Evolutionary conservation across 495 filamentous ascomycete species (phyloP).

Genomic region (Penicillium ochrochloron): DNA sequence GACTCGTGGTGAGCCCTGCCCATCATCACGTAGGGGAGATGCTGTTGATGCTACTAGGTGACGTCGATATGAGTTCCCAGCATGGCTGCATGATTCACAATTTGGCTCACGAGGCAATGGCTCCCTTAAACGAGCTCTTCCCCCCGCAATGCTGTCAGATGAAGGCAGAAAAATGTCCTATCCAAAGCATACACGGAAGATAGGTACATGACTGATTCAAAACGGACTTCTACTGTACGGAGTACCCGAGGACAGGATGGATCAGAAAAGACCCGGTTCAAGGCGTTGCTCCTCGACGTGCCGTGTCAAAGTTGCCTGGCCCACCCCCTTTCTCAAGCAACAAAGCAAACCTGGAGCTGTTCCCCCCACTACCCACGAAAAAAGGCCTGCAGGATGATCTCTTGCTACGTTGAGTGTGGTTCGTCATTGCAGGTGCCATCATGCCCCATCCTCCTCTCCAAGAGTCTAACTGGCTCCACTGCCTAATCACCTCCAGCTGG

Average conservation of each 20-base stretch:
- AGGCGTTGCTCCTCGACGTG: constrained; percentile 14
- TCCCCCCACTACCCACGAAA: constrained; percentile 7
- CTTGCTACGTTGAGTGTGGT: constrained; percentile 27
- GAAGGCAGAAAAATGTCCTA: background rate
- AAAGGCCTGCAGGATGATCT: constrained; percentile 24
- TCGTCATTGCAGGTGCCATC: constrained; percentile 14
- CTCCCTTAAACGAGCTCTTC: background rate
- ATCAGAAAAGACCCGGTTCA: background rate
- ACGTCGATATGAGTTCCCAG: background rate
- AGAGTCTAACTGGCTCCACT: constrained; percentile 9
- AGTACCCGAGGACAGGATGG: background rate
- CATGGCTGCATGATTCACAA: background rate
- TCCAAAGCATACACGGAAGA: background rate
- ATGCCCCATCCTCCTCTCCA: background rate
- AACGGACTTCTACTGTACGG: background rate
- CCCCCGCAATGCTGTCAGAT: background rate
- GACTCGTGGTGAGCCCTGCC: background rate
- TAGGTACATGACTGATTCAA: background rate
- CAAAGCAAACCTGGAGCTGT: constrained; percentile 3
- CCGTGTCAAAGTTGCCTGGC: constrained; percentile 25
- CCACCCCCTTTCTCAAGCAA: constrained; percentile 26
- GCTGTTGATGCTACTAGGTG: background rate
- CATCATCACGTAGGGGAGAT: background rate
- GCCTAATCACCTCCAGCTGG: constrained; percentile 17
- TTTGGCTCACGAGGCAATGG: background rate